Evolutionary conservation across 2,329 filamentous ascomycete species (phyloP), one percentile per base, ranked within the genome.

Genomic region (Cryphonectria naterciae): DNA sequence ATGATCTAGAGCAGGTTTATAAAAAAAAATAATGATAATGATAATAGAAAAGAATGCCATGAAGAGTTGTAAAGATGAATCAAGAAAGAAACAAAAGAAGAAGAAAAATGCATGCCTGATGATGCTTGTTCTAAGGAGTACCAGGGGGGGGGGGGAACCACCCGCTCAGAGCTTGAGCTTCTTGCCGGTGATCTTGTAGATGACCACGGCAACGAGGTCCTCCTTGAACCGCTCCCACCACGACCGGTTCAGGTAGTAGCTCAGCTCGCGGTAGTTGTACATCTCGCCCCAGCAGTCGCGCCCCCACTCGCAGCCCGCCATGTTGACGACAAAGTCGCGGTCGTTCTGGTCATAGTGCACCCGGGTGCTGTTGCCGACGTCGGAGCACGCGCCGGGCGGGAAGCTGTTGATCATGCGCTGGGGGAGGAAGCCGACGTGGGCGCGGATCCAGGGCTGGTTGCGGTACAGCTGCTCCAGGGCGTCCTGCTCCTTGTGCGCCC

Each of bases 401-500:
- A 98, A 99, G 73, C 93, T 93, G 85, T 98, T 99, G 83, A 98
- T 93, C 82, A 90, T 93, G 75, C 96, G 92, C 80, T 98, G 95
- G 0, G 93, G 92, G 63, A 98, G 87, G 82, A 99, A 99, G 5
- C 90, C 95, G 3, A 94, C 91, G 76, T 96, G 93, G 69, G 93
- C 90, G 71, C 96, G 90, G 68, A 98, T 90, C 95, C 96, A 99
- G 0, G 96, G 93, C 79, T 98, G 95, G 69, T 92, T 92, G 70
- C 86, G 88, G 83, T 99, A 99, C 73, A 99, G 86, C 82, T 97
- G 92, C 82, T 98, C 95, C 58, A 99, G 84, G 1, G 95, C 94
- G 78, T 98, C 95, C 82, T 99, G 96, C 81, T 99, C 96, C 80
- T 98, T 98, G 85, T 99, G 96, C 78, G 96, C 95, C 96, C 96